These are phyloP conservation scores for Candida krabiensis DNA, from an alignment of 805 yeast species.

Conservation along the genomic window DNA sequence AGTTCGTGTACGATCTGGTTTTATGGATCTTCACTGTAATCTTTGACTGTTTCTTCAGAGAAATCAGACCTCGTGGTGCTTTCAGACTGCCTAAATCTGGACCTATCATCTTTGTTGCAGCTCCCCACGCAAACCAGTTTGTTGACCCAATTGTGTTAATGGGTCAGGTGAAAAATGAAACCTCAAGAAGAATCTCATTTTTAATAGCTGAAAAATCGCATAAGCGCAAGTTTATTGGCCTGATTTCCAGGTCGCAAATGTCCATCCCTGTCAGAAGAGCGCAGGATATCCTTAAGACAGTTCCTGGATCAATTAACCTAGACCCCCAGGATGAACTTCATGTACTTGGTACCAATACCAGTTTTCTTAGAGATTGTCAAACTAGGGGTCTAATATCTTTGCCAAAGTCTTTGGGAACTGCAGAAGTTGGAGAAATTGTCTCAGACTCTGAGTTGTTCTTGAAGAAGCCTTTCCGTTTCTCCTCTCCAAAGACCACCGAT, in stretches of 20 bases:
- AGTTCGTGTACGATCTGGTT: constrained; percentile 49
- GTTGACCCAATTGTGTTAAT: constrained; percentile 72
- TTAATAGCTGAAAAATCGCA: constrained; percentile 55
- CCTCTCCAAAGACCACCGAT: constrained; percentile 41
- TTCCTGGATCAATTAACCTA: constrained; percentile 63
- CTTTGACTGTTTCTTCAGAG: constrained; percentile 69
- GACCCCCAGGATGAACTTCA: constrained; percentile 44
- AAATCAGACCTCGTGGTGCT: constrained; percentile 71
- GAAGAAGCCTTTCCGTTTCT: constrained; percentile 61
- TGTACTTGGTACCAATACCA: constrained; percentile 65
- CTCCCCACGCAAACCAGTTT: constrained; percentile 88
- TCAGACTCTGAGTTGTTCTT: constrained; percentile 71
- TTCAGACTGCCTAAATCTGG: constrained; percentile 59
- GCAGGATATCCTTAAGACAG: constrained; percentile 75
- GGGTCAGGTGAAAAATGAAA: constrained; percentile 66
- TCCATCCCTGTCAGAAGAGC: constrained; percentile 92
- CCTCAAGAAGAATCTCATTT: constrained; percentile 49
- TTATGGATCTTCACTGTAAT: constrained; percentile 46
- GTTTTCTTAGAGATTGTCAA: constrained; percentile 62
- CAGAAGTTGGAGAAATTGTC: constrained; percentile 63
- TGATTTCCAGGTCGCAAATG: constrained; percentile 70
- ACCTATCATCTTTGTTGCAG: constrained; percentile 76
- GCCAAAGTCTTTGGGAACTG: constrained; percentile 75
- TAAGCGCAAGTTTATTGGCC: constrained; percentile 60
- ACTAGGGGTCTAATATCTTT: constrained; percentile 70